Percentiles rank a stretch among this genome's conserved stretches.
Conservation (phyloP, 148 eudicot genomes). For the Tetragonia tetragonoides region DNA sequence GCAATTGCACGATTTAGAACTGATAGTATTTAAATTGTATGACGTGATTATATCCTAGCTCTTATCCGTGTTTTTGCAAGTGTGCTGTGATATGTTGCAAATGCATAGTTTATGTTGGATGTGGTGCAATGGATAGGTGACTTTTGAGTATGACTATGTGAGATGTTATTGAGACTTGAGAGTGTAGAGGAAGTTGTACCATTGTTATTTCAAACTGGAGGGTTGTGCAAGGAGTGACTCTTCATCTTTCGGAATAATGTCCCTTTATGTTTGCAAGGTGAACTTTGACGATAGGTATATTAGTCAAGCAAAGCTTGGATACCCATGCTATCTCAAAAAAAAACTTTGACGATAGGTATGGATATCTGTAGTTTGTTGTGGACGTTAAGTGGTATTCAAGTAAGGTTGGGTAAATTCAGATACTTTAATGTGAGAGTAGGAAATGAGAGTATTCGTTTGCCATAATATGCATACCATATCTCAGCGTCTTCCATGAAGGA, state of each 20-base stretch:
- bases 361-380: background rate
- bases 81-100: too few relatives aligned
- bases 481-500: background rate
- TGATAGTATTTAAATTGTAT: too few relatives aligned
- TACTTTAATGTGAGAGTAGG: background rate
- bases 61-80: background rate
- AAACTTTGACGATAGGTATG: too few relatives aligned
- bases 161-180: background rate
- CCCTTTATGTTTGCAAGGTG: too few relatives aligned
- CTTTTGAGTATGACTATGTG: background rate
- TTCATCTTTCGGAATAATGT: too few relatives aligned
- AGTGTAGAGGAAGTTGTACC: too few relatives aligned
- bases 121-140: background rate
- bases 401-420: background rate
- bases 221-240: too few relatives aligned
- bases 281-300: too few relatives aligned
- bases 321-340: too few relatives aligned
- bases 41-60: background rate
- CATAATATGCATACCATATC: background rate
- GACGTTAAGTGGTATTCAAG: background rate
- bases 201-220: too few relatives aligned
- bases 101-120: background rate
- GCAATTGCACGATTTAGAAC: too few relatives aligned
- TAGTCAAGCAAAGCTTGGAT: too few relatives aligned
- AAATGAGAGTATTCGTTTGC: background rate